Conservation (phyloP, 495 filamentous ascomycete genomes). For the Penicillium manginii region DNA sequence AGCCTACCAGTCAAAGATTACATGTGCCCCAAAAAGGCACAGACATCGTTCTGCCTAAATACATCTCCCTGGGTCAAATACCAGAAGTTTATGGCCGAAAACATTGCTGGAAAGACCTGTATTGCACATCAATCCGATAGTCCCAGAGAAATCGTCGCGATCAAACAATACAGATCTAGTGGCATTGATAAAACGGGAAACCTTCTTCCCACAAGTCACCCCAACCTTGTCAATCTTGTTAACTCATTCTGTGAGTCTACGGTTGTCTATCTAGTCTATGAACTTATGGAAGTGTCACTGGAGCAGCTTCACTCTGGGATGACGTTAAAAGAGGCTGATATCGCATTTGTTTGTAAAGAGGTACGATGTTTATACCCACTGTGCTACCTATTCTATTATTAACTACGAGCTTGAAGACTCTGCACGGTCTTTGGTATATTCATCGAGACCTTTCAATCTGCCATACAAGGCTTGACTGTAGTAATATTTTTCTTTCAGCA, state of each 20-base stretch:
- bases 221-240: constrained; percentile 8
- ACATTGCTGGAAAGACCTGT: constrained; percentile 5
- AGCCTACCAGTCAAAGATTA: not conserved
- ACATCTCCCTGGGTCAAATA: constrained; percentile 3
- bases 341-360: constrained; percentile 10
- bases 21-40: not conserved
- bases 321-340: constrained; percentile 3
- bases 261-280: constrained; percentile 6
- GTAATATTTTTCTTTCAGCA: constrained; percentile 7
- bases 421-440: constrained; percentile 10
- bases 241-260: constrained; percentile 5
- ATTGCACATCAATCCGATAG: not conserved
- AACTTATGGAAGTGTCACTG: constrained; percentile 8
- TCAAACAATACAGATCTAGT: constrained; percentile 9
- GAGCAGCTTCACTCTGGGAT: constrained; percentile 11
- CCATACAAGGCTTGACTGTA: constrained; percentile 1
- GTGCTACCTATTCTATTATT: not conserved
- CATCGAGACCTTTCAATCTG: constrained; percentile 8
- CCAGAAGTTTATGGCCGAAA: constrained; percentile 8
- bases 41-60: constrained; percentile 5
- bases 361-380: not conserved
- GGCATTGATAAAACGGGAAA: constrained; percentile 9
- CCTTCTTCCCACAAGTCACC: constrained; percentile 4
- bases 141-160: constrained; percentile 3
- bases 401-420: not conserved